These are phyloP conservation scores for Hyaloperonospora brassicae DNA, from an alignment of 352 stramenopile species.

Conservation along the genomic window DNA sequence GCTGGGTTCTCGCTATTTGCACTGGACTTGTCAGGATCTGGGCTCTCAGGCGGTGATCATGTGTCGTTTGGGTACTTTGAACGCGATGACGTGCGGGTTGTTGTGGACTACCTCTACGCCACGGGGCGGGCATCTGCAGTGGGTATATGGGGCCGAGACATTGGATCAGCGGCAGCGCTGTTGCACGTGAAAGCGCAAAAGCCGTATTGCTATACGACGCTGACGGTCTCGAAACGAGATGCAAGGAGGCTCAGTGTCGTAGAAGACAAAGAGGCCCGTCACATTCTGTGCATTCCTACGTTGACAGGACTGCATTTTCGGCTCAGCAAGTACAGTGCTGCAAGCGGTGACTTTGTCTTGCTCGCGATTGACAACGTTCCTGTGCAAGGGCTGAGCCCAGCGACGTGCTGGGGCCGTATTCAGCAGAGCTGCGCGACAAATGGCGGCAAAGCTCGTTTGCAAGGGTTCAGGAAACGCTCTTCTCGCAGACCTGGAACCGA, in stretches of 20 bases:
- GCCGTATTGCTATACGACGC: constrained; percentile 41
- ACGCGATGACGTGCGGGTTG: constrained; percentile 46
- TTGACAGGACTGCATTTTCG: constrained; percentile 41
- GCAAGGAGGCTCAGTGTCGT: constrained; percentile 39
- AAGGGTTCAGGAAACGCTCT: constrained; percentile 22
- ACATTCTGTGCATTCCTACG: constrained; percentile 46
- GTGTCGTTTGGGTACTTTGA: constrained; percentile 70
- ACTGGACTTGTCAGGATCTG: constrained; percentile 66
- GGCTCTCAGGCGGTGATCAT: constrained; percentile 50
- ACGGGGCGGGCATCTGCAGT: constrained; percentile 44
- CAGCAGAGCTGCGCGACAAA: constrained; percentile 15
- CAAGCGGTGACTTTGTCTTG: constrained; percentile 60
- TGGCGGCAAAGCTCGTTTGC: constrained; percentile 14
- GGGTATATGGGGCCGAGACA: constrained; percentile 57
- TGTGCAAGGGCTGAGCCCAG: constrained; percentile 35
- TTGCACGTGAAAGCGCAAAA: constrained; percentile 42
- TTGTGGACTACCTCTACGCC: constrained; percentile 61
- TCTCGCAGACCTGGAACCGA: constrained; percentile 15
- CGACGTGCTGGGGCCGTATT: constrained; percentile 37
- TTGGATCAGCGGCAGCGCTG: constrained; percentile 47
- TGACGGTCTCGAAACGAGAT: constrained; percentile 31
- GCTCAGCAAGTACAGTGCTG: constrained; percentile 44
- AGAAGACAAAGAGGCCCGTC: constrained; percentile 26
- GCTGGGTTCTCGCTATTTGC: constrained; percentile 63
- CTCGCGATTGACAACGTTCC: constrained; percentile 44